Percentiles rank a stretch among this genome's conserved stretches.
Conservation (phyloP, 805 yeast genomes). For the Candida loeiensis region DNA sequence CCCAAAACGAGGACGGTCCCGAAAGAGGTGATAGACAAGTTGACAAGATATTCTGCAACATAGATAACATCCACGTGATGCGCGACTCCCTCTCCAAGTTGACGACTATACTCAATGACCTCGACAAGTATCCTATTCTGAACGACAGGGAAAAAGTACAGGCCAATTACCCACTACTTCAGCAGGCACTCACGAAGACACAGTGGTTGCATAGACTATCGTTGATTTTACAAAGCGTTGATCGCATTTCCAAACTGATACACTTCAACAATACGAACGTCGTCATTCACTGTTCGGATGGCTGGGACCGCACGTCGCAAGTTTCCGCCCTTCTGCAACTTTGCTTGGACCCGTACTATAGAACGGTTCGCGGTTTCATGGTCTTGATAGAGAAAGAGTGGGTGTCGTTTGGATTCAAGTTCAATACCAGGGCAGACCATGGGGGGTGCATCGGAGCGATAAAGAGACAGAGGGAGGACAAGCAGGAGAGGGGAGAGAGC, state of each 20-base stretch:
- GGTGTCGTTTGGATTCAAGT: conserved; percentile 91
- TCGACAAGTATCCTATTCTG: conserved; percentile 52
- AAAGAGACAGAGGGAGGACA: conserved; percentile 17
- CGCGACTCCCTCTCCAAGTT: conserved; percentile 73
- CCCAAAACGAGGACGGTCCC: conserved; percentile 11
- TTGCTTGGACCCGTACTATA: conserved; percentile 83
- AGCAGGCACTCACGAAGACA: conserved; percentile 56
- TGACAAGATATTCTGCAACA: conserved; percentile 78
- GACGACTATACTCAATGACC: conserved; percentile 58
- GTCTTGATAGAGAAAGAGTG: conserved; percentile 88
- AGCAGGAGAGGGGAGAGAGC: conserved; percentile 13
- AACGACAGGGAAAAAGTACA: conserved; percentile 2
- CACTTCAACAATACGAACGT: conserved; percentile 80
- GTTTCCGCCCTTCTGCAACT: conserved; percentile 78
- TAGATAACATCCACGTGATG: conserved; percentile 95
- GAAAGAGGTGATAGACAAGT: conserved; percentile 28
- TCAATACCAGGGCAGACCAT: conserved; percentile 79
- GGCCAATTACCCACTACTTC: conserved; percentile 28
- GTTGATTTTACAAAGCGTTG: conserved; percentile 69
- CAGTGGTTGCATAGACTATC: conserved; percentile 78
- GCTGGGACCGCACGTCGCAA: conserved; percentile 97
- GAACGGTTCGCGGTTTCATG: conserved; percentile 87
- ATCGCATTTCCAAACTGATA: conserved; percentile 74
- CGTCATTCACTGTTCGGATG: conserved; percentile 92
- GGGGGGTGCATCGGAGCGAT: conserved; percentile 48